Percentiles rank a stretch among this genome's conserved stretches.
These are phyloP conservation scores for Stylonectria norvegica DNA, from an alignment of 2,329 filamentous ascomycete species.

Conservation along the genomic window DNA sequence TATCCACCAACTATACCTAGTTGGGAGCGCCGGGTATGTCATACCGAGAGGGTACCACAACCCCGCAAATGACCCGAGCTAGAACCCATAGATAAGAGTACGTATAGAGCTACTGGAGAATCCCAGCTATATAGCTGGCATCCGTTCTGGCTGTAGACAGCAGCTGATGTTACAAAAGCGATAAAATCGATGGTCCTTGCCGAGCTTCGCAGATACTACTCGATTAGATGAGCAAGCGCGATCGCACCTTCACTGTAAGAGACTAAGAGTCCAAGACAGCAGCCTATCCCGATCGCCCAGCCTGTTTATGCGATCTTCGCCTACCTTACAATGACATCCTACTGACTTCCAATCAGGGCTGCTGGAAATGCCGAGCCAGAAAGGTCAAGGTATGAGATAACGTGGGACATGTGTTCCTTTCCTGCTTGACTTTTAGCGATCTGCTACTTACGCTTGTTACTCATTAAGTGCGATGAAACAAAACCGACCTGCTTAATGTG, in stretches of 20 bases:
- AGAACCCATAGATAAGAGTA: background rate
- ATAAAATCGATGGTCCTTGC: background rate
- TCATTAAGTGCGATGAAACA: constrained; percentile 3
- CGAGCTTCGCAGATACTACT: background rate
- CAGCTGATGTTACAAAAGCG: background rate
- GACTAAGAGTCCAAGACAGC: background rate
- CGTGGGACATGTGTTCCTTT: background rate
- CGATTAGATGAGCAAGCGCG: background rate
- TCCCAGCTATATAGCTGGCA: background rate
- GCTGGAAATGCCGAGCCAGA: constrained; percentile 8
- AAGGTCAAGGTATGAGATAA: constrained; percentile 5
- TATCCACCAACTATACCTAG: background rate
- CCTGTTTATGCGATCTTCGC: too few relatives aligned
- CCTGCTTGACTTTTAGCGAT: background rate
- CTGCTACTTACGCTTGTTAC: background rate
- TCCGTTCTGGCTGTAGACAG: background rate
- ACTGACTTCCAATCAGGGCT: constrained; percentile 1
- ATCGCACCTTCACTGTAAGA: constrained; percentile 1
- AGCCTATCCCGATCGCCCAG: background rate
- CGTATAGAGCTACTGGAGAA: background rate
- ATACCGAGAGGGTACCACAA: background rate
- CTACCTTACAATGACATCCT: too few relatives aligned
- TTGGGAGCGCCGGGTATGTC: background rate
- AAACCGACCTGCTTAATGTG: constrained; percentile 3
- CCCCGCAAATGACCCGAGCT: background rate